These are phyloP conservation scores for Elaphomyces granulatus DNA, from an alignment of 495 filamentous ascomycete species.

Conservation along the genomic window DNA sequence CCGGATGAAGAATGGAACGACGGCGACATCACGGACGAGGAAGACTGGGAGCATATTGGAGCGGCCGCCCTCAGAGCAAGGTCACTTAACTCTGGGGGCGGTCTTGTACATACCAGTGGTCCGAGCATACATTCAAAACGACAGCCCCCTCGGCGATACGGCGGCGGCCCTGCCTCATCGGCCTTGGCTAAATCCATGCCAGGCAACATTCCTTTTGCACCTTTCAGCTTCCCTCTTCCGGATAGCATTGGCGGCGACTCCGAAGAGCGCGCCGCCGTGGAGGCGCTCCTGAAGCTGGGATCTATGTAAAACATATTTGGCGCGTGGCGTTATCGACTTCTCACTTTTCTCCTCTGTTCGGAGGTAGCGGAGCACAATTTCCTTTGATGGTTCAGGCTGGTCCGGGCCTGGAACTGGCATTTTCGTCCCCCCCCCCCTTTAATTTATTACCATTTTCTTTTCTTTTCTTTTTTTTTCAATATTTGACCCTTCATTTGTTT, in stretches of 20 bases:
- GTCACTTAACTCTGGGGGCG: slow-evolving; percentile 36
- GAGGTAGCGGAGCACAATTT: neutral
- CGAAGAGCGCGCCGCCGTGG: slow-evolving; percentile 72
- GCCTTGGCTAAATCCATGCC: slow-evolving; percentile 27
- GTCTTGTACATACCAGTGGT: slow-evolving; percentile 18
- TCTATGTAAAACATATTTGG: slow-evolving; percentile 52
- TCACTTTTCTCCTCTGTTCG: slow-evolving; percentile 1
- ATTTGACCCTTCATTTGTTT: slow-evolving; percentile 2
- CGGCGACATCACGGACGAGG: slow-evolving; percentile 85
- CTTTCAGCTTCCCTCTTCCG: slow-evolving; percentile 18
- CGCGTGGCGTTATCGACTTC: slow-evolving; percentile 5
- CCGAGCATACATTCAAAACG: slow-evolving; percentile 15
- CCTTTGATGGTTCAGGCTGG: slow-evolving; percentile 10
- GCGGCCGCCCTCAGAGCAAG: slow-evolving; percentile 68
- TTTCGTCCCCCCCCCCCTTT: neutral
- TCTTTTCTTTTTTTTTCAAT: slow-evolving; percentile 8
- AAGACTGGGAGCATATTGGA: slow-evolving; percentile 89
- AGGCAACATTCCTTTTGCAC: slow-evolving; percentile 24
- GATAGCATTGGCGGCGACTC: slow-evolving; percentile 28
- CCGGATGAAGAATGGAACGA: slow-evolving; percentile 51
- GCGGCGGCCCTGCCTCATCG: slow-evolving; percentile 22
- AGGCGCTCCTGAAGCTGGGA: slow-evolving; percentile 70
- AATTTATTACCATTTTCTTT: slow-evolving; percentile 1
- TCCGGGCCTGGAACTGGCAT: slow-evolving; percentile 8
- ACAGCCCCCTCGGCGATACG: slow-evolving; percentile 28